Evolutionary conservation across 768 basidiomycete species (phyloP).

Genomic region (Podaxis sp.): DNA sequence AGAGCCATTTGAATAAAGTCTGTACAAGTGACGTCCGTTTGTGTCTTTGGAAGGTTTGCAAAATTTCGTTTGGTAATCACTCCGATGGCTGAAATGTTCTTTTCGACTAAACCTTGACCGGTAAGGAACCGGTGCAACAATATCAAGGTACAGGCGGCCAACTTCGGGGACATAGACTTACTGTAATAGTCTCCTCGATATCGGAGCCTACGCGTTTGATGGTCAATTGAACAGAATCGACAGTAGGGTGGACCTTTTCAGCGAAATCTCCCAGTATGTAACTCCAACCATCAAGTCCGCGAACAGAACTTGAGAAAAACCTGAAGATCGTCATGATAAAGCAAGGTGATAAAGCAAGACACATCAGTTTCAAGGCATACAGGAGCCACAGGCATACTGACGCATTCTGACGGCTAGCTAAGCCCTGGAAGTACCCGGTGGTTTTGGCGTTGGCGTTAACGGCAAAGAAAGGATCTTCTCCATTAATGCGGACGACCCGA

Average conservation of each 20-base stretch:
- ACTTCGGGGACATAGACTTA: constrained; percentile 24
- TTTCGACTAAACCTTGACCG: constrained; percentile 45
- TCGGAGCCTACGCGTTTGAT: constrained; percentile 39
- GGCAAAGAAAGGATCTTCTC: constrained; percentile 47
- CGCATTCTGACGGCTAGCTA: constrained; percentile 50
- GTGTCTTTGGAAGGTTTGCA: constrained; percentile 33
- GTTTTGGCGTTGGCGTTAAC: constrained; percentile 55
- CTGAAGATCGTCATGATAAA: constrained; percentile 21
- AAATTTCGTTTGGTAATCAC: constrained; percentile 8
- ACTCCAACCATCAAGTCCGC: constrained; percentile 37
- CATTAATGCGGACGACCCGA: constrained; percentile 54
- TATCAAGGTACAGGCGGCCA: background rate
- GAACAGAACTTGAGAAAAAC: constrained; percentile 46
- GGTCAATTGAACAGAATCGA: constrained; percentile 47
- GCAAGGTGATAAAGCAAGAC: too few relatives aligned
- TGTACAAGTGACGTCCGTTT: constrained; percentile 46
- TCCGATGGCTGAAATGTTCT: background rate
- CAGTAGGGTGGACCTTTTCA: constrained; percentile 49
- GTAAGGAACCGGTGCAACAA: constrained; percentile 47
- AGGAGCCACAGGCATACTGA: constrained; percentile 22
- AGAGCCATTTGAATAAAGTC: constrained; percentile 20
- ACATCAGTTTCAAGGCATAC: background rate
- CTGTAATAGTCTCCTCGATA: constrained; percentile 43
- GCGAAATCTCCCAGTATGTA: constrained; percentile 57
- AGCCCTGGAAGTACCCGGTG: constrained; percentile 52